Base-by-base conservation (phyloP, 1,284 basidiomycete species). In the Leccinum subrobustum region DNA sequence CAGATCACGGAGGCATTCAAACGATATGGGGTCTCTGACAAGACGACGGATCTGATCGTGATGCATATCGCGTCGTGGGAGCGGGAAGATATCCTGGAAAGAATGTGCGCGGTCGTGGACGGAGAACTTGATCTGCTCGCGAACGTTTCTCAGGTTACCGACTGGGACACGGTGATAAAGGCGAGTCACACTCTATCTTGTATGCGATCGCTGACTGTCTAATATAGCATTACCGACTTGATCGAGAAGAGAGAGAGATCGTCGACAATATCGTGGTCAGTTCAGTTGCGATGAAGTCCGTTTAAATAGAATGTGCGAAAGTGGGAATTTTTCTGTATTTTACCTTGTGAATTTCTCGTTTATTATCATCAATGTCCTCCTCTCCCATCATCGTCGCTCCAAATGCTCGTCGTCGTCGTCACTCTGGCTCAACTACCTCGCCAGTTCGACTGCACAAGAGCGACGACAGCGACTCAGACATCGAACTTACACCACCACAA, bases 1-100 rank as follows among this genome's bases (percentile, higher is more conserved):
- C 62, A 94, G 92, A 96, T 97, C 59, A 86, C 87, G 3, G 95
- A 97, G 68, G 90, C 91, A 0, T 85, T 97, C 63, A 82, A 86
- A 59, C 83, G 91, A 60, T 95, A 94, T 68, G 95, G 95, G 4
- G 81, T 96, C 3, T 88, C 88, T 0, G 85, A 91, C 44, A 75
- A 72, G 4, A 87, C 84, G n/a, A 81, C 77, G 0, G 78, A 86
- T 9, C 78, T 96, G n/a, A 70, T 95, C 16, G 85, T 96, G 6
- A 87, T 95, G 11, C 82, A 87, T 7, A 81, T 95, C 37, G 78
- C 78, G 6, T 76, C 79, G 9, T 75, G 77, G 16, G 74, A 75
- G n/a, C 58, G 71, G 4, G 61, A 68, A 16, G 71, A 78, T 37
- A 68, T 89, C 12, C 73, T 82, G 64, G 64, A 68, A 9, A 75